A percentile compares a stretch with the other conserved stretches of the same genome.
Conservation (phyloP, 2,329 filamentous ascomycete genomes). For the Colletotrichum falcatum region DNA sequence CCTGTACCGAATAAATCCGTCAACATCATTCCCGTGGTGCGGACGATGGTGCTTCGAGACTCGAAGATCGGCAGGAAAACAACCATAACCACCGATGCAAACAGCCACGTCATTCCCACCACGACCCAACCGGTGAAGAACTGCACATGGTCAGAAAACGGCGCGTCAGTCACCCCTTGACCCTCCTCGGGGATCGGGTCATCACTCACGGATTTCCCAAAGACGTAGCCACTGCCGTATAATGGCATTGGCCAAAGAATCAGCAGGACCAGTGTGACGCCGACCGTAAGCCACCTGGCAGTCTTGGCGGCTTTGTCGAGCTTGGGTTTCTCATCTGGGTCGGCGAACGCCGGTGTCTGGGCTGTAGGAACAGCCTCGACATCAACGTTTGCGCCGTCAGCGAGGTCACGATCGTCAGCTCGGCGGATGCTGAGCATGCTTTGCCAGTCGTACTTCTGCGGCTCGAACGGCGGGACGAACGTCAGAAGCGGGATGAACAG, state of each 20-base stretch:
- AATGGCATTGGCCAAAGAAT: constrained; percentile 49
- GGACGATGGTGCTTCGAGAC: constrained; percentile 35
- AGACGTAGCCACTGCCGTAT: constrained; percentile 47
- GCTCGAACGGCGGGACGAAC: constrained; percentile 55
- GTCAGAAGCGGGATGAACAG: constrained; percentile 79
- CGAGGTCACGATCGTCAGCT: constrained; percentile 78
- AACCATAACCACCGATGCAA: constrained; percentile 49
- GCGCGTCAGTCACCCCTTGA: not conserved
- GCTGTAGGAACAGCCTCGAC: constrained; percentile 72
- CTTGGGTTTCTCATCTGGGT: constrained; percentile 53
- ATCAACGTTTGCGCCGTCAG: constrained; percentile 71
- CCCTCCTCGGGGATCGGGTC: not conserved
- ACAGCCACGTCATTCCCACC: constrained; percentile 79
- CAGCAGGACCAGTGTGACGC: constrained; percentile 66
- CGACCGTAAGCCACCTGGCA: constrained; percentile 62
- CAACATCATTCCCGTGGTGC: constrained; percentile 37
- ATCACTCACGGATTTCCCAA: constrained; percentile 41
- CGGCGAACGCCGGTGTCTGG: constrained; percentile 37
- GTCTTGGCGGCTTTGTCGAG: constrained; percentile 61
- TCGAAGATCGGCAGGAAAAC: constrained; percentile 40
- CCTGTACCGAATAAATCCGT: constrained; percentile 31
- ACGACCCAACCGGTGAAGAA: constrained; percentile 83
- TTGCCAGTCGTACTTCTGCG: constrained; percentile 80
- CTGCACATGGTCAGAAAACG: not conserved
- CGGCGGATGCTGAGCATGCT: constrained; percentile 80